Evolutionary conservation across 1,284 basidiomycete species (phyloP).

Genomic region (Malassezia globosa): DNA sequence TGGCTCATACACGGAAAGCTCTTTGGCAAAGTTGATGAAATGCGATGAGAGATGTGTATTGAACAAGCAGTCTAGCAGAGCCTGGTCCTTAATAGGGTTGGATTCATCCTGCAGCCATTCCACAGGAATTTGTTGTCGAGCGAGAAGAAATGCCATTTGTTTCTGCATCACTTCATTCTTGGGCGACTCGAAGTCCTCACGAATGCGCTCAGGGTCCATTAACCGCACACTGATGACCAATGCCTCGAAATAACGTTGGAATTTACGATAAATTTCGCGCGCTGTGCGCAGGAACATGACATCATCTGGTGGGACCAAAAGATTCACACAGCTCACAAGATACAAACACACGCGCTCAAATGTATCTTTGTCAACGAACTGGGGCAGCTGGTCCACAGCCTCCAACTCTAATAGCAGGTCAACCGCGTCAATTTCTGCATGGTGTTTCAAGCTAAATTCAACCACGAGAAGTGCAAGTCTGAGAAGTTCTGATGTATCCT

Average conservation of each 20-base stretch:
- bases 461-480: slow-evolving; percentile 74
- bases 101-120: slow-evolving; percentile 70
- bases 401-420: slow-evolving; percentile 91
- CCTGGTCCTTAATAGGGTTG: slow-evolving; percentile 50
- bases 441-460: slow-evolving; percentile 80
- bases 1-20: slow-evolving; percentile 78
- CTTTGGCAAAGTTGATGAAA: slow-evolving; percentile 87
- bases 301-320: slow-evolving; percentile 89
- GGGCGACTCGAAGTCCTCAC: slow-evolving; percentile 43
- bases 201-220: slow-evolving; percentile 66
- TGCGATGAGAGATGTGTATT: slow-evolving; percentile 60
- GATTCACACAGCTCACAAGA: slow-evolving; percentile 89
- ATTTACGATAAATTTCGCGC: slow-evolving; percentile 77
- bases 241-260: slow-evolving; percentile 82
- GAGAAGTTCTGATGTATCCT: slow-evolving; percentile 44
- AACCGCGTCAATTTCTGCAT: slow-evolving; percentile 96
- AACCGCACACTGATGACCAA: slow-evolving; percentile 76
- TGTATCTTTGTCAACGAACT: slow-evolving; percentile 58
- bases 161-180: slow-evolving; percentile 62
- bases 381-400: slow-evolving; percentile 58
- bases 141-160: slow-evolving; percentile 86
- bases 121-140: slow-evolving; percentile 78
- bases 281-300: slow-evolving; percentile 77
- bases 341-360: slow-evolving; percentile 90
- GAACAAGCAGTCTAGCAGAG: slow-evolving; percentile 58